Evolutionary conservation across 2,329 filamentous ascomycete genomes (phyloP).

Genomic region (Colletotrichum limetticola): DNA sequence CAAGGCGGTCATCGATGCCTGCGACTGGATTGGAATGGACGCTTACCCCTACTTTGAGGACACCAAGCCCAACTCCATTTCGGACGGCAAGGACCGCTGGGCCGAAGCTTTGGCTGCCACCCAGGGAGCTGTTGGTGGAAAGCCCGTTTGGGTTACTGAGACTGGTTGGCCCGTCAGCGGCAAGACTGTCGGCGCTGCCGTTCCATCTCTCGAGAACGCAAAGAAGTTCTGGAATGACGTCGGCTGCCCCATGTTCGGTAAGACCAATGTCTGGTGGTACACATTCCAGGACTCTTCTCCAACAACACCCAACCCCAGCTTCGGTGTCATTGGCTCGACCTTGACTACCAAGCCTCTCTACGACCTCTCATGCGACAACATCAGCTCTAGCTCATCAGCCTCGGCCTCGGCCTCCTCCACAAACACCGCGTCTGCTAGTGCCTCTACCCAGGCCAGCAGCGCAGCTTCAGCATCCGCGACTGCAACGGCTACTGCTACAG

Average conservation of each 20-base stretch:
- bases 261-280: conserved; percentile 79
- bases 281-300: conserved; percentile 75
- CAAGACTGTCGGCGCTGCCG: conserved; percentile 67
- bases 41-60: conserved; percentile 88
- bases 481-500: conserved; percentile 26
- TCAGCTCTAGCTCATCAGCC: conserved; percentile 33
- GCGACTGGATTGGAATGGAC: conserved; percentile 86
- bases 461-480: conserved; percentile 24
- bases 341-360: conserved; percentile 67
- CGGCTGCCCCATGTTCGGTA: conserved; percentile 76
- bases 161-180: conserved; percentile 88
- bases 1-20: conserved; percentile 72
- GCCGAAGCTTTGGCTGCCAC: conserved; percentile 72
- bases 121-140: conserved; percentile 67
- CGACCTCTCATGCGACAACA: conserved; percentile 68
- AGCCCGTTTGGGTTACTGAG: conserved; percentile 87
- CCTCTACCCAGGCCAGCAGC: conserved; percentile 30
- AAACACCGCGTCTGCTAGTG: conserved; percentile 29
- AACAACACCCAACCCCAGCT: conserved; percentile 72
- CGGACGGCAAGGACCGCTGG: conserved; percentile 74
- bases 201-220: conserved; percentile 74
- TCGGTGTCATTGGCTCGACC: conserved; percentile 72
- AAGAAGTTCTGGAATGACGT: conserved; percentile 84
- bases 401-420: conserved; percentile 36
- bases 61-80: conserved; percentile 73